Percentiles rank a stretch among this genome's conserved stretches.
These are phyloP conservation scores for Fonsecaea pedrosoi DNA, from an alignment of 2,329 filamentous ascomycete species.

Conservation along the genomic window DNA sequence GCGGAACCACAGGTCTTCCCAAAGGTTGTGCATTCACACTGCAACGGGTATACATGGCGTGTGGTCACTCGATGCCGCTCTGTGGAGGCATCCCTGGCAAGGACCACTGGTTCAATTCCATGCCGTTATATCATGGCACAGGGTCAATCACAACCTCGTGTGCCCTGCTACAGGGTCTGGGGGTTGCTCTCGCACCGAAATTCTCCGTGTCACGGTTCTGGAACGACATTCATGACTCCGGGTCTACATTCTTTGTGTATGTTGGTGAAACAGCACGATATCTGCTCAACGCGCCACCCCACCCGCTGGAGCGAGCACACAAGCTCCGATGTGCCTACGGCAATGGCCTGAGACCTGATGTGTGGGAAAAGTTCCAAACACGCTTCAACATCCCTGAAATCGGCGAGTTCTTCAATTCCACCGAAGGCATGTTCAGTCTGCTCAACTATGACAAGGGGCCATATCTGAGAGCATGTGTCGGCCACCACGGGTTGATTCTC, in stretches of 20 bases:
- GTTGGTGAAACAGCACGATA: constrained; percentile 60
- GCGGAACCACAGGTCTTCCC: constrained; percentile 71
- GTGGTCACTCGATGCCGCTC: constrained; percentile 38
- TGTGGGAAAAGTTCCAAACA: constrained; percentile 56
- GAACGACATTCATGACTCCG: constrained; percentile 45
- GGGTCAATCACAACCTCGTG: constrained; percentile 66
- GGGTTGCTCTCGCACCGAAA: constrained; percentile 49
- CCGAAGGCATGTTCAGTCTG: constrained; percentile 71
- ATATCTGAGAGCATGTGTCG: constrained; percentile 69
- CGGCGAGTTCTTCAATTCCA: constrained; percentile 78
- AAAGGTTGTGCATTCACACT: constrained; percentile 72
- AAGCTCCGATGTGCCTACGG: constrained; percentile 54
- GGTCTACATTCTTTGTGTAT: constrained; percentile 64
- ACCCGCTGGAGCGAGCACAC: constrained; percentile 55
- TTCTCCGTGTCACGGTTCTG: constrained; percentile 42
- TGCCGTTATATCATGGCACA: constrained; percentile 80
- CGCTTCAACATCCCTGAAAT: constrained; percentile 58
- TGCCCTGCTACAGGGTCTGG: constrained; percentile 57
- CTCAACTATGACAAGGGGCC: constrained; percentile 67
- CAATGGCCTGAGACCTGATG: constrained; percentile 57
- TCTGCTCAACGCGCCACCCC: constrained; percentile 53
- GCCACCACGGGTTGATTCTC: constrained; percentile 71
- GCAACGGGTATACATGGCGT: constrained; percentile 52
- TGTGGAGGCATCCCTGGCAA: constrained; percentile 22
- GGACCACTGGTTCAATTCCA: constrained; percentile 77